Conservation (phyloP, 73 alveolate species). For the Blepharisma stoltei region DNA sequence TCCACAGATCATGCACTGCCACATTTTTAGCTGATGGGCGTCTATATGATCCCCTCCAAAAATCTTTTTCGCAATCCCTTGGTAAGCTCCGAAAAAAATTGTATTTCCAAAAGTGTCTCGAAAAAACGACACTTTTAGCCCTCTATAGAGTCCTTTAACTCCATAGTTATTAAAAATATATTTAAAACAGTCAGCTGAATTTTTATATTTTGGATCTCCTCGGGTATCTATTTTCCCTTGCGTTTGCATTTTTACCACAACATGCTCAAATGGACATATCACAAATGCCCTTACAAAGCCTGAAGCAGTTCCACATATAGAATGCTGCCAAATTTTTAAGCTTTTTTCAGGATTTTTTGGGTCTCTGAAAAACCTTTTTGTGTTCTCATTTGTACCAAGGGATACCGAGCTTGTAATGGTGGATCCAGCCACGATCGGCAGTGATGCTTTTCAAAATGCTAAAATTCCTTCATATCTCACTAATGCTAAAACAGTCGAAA, state of each 20-base stretch:
- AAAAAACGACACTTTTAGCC: neutral
- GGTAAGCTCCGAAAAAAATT: neutral
- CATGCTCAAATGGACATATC: slow-evolving; percentile 29
- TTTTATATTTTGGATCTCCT: neutral
- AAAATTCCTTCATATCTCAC: too few relatives aligned
- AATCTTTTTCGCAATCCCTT: neutral
- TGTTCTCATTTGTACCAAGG: too few relatives aligned
- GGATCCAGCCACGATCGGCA: too few relatives aligned
- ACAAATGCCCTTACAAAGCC: slow-evolving; percentile 27
- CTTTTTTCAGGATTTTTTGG: slow-evolving; percentile 34
- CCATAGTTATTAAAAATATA: neutral
- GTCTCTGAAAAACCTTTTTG: too few relatives aligned
- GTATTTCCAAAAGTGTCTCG: slow-evolving; percentile 25
- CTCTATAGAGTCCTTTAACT: slow-evolving; percentile 10
- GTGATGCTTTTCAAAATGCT: too few relatives aligned
- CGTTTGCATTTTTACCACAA: slow-evolving; percentile 25
- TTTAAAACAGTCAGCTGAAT: neutral
- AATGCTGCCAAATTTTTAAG: slow-evolving; percentile 30
- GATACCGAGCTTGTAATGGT: too few relatives aligned
- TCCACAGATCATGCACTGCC: neutral
- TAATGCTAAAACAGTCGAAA: too few relatives aligned
- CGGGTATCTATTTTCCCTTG: neutral
- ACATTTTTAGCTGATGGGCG: neutral
- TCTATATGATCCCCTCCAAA: neutral
- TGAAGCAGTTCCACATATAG: slow-evolving; percentile 26